Percentiles rank a stretch among this genome's conserved stretches.
phyloP scores from a whole-genome alignment of 2,329 filamentous ascomycete genomes.

The Coleophoma crateriformis region DNA sequence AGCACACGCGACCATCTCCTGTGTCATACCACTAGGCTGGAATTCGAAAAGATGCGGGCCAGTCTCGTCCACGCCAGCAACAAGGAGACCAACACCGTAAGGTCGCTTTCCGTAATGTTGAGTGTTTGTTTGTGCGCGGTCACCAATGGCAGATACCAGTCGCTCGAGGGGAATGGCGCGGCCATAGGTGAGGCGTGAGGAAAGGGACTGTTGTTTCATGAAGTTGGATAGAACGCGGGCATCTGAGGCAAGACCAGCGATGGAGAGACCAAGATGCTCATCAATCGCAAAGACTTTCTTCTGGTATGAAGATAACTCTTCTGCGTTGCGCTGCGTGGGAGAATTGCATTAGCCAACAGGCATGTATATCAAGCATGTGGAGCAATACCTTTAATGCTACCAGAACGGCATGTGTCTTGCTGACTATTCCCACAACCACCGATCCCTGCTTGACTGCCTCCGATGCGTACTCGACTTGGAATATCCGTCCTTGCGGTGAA shows the following conservation, averaged over 20 bases:
- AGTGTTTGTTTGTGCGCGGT: slow-evolving; percentile 96
- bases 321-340: slow-evolving; percentile 76
- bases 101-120: slow-evolving; percentile 96
- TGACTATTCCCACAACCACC: slow-evolving; percentile 92
- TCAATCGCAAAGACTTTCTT: slow-evolving; percentile 98
- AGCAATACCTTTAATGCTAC: slow-evolving; percentile 83
- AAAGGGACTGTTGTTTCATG: slow-evolving; percentile 99
- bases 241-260: slow-evolving; percentile 94
- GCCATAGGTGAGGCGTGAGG: slow-evolving; percentile 91
- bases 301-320: slow-evolving; percentile 99
- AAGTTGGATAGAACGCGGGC: slow-evolving; percentile 99
- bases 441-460: slow-evolving; percentile 99
- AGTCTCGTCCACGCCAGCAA: slow-evolving; percentile 88
- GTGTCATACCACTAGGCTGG: slow-evolving; percentile 90
- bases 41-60: slow-evolving; percentile 98
- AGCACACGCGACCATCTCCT: slow-evolving; percentile 94
- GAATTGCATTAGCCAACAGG: slow-evolving; percentile 7
- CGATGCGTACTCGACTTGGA: slow-evolving; percentile 98
- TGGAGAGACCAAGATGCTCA: slow-evolving; percentile 90
- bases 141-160: slow-evolving; percentile 86
- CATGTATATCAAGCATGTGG: neutral
- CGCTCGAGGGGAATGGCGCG: slow-evolving; percentile 86
- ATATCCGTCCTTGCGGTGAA: slow-evolving; percentile 98
- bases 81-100: slow-evolving; percentile 89
- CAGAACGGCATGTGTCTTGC: slow-evolving; percentile 96